phyloP scores from a whole-genome alignment of 2,329 filamentous ascomycete species.

The Orbilia blumenaviensis region DNA sequence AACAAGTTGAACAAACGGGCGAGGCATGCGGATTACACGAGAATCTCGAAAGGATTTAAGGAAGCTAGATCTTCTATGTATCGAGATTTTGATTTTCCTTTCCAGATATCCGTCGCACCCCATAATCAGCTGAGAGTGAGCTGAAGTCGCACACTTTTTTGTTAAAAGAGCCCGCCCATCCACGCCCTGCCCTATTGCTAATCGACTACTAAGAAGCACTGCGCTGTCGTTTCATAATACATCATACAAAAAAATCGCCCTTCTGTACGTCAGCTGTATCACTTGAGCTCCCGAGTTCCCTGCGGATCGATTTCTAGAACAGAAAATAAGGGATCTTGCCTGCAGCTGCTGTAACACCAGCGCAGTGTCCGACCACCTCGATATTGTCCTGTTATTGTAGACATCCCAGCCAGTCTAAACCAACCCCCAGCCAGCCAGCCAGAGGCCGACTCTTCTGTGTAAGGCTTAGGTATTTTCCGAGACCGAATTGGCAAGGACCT shows the following conservation, averaged over 20 bases:
- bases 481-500: background rate
- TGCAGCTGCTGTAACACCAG: constrained; percentile 29
- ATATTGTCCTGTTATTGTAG: background rate
- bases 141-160: constrained; percentile 21
- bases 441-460: background rate
- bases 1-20: background rate
- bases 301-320: constrained; percentile 8
- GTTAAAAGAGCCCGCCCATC: constrained; percentile 27
- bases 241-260: background rate
- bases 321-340: constrained; percentile 7
- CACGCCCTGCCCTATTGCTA: background rate
- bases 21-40: background rate
- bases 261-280: constrained; percentile 6
- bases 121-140: constrained; percentile 35
- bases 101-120: constrained; percentile 8
- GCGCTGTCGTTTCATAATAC: background rate
- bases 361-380: background rate
- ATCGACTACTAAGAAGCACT: background rate
- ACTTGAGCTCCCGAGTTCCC: background rate
- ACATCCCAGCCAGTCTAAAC: background rate
- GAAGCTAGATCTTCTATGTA: background rate
- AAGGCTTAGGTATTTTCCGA: background rate
- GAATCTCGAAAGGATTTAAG: constrained; percentile 12
- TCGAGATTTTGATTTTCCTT: constrained; percentile 8
- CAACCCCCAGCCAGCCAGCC: too few relatives aligned